phyloP scores from a whole-genome alignment of 2,329 filamentous ascomycete species.

The Aspergillus intermedius region DNA sequence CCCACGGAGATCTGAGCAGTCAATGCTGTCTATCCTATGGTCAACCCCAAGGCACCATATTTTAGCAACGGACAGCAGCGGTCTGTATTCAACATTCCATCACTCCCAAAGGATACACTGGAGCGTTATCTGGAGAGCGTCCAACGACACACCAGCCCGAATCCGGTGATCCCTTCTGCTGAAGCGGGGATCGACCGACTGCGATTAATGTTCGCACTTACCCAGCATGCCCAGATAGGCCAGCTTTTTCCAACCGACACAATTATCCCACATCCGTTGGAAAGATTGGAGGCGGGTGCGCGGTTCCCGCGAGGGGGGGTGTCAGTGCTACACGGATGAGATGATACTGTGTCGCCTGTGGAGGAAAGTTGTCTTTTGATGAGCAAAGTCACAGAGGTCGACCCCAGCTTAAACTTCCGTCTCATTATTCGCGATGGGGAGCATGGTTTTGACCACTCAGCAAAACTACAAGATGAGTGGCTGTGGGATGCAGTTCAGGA shows the following conservation, averaged over 20 bases:
- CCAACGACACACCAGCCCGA: no score
- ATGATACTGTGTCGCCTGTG: constrained; percentile 4
- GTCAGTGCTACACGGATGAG: constrained; percentile 28
- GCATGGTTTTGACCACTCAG: neutral
- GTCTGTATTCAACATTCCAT: no score
- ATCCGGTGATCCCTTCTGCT: no score
- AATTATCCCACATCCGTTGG: constrained; percentile 17
- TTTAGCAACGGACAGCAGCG: neutral
- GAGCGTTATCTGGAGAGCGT: no score
- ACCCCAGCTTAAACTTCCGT: neutral
- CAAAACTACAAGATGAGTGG: neutral
- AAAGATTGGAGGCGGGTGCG: constrained; percentile 20
- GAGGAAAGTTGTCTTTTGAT: neutral
- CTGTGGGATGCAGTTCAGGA: neutral
- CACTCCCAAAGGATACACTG: no score
- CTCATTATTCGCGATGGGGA: neutral
- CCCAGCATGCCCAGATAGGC: no score
- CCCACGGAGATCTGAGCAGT: constrained; percentile 24
- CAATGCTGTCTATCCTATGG: constrained; percentile 25
- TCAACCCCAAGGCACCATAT: constrained; percentile 12
- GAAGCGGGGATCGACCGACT: no score
- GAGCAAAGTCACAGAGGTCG: neutral
- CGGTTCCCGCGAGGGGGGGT: constrained; percentile 24
- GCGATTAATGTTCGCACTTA: no score
- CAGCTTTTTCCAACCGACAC: no score